These are phyloP conservation scores for Suillus placidus DNA, from an alignment of 768 basidiomycete species.

Conservation along the genomic window DNA sequence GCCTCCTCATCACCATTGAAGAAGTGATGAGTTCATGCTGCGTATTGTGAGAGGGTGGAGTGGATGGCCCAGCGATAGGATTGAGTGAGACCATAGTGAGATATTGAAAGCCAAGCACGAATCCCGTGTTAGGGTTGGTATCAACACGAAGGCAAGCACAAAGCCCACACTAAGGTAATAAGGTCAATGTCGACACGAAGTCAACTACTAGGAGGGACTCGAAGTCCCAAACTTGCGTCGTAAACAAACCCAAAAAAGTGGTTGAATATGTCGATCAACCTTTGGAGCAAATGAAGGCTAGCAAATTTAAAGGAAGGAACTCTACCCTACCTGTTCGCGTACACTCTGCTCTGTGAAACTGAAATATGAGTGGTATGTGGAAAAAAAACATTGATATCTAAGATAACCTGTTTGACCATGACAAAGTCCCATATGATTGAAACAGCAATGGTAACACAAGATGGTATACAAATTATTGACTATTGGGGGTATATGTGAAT, in stretches of 20 bases:
- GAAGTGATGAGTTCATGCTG: background rate
- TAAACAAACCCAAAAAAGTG: background rate
- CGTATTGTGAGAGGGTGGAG: background rate
- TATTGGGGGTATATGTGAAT: background rate
- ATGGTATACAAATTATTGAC: background rate
- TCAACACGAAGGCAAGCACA: background rate
- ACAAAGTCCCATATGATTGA: background rate
- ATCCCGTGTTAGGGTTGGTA: background rate
- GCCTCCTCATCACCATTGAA: background rate
- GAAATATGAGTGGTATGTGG: background rate
- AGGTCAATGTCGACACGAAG: background rate
- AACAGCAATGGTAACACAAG: background rate
- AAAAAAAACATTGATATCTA: background rate
- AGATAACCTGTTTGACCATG: background rate
- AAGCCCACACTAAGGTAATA: background rate
- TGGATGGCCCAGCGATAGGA: background rate
- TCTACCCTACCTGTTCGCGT: background rate
- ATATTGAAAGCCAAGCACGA: background rate
- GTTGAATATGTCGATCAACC: background rate
- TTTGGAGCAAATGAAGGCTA: background rate
- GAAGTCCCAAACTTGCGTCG: background rate
- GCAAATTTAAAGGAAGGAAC: background rate
- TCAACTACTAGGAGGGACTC: background rate
- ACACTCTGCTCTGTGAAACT: background rate
- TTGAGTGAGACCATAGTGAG: background rate